Conservation (phyloP, 2,329 filamentous ascomycete species). For the Pseudogymnoascus sp. region DNA sequence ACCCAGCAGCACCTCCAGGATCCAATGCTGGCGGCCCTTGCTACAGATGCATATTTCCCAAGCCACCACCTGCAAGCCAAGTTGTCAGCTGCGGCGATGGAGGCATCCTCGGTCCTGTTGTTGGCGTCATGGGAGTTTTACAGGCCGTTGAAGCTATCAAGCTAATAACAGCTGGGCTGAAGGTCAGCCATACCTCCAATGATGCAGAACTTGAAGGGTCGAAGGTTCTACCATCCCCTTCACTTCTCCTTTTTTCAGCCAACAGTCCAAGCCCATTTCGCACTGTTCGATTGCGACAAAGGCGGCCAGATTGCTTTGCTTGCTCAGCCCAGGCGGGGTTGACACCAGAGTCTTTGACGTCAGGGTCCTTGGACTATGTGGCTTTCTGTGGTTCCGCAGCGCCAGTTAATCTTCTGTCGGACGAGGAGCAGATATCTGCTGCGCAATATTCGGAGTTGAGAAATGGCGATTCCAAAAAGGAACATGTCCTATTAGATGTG, state of each 20-base stretch:
- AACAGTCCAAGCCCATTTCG: constrained; percentile 56
- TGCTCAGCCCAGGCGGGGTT: constrained; percentile 62
- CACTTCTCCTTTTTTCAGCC: constrained; percentile 44
- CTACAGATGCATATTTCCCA: constrained; percentile 89
- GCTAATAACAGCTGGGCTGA: constrained; percentile 48
- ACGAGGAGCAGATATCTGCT: constrained; percentile 62
- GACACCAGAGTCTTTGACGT: constrained; percentile 52
- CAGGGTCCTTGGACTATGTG: constrained; percentile 70
- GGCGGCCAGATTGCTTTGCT: constrained; percentile 64
- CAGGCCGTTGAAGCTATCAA: constrained; percentile 88
- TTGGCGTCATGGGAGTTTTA: constrained; percentile 86
- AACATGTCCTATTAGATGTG: constrained; percentile 69
- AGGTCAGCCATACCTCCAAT: constrained; percentile 11
- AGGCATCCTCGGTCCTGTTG: constrained; percentile 84
- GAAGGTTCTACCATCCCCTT: constrained; percentile 17
- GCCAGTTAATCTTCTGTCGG: constrained; percentile 49
- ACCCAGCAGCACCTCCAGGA: constrained; percentile 58
- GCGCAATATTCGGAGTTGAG: constrained; percentile 42
- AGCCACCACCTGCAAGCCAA: constrained; percentile 73
- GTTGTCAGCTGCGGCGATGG: constrained; percentile 87
- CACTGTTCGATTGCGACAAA: constrained; percentile 63
- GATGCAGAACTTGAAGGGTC: not conserved
- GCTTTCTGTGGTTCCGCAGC: constrained; percentile 68
- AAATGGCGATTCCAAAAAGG: constrained; percentile 17
- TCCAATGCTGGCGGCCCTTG: constrained; percentile 64